A percentile compares a stretch with the other conserved stretches of the same genome.
phyloP scores from a whole-genome alignment of 2,329 filamentous ascomycete species.

The Bertia moriformis region DNA sequence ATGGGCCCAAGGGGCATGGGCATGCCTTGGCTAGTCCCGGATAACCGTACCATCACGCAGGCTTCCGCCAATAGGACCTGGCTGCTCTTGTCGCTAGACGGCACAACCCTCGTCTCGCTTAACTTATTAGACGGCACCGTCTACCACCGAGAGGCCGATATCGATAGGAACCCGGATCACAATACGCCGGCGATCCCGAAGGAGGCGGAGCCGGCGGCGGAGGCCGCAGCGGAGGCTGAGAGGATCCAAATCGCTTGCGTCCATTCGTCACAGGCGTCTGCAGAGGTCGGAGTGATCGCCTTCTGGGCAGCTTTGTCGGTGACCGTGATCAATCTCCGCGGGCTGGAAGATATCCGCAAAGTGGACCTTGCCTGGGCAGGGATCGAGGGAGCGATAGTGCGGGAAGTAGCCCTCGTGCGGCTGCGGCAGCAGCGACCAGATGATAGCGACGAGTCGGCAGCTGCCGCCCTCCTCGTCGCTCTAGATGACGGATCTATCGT shows the following conservation, averaged over 20 bases:
- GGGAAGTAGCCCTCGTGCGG: background rate
- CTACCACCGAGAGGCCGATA: background rate
- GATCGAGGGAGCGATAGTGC: background rate
- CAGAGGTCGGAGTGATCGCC: background rate
- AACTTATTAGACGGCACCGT: background rate
- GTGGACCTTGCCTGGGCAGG: background rate
- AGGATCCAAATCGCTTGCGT: background rate
- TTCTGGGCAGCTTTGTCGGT: background rate
- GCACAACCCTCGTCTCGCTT: background rate
- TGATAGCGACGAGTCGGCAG: too few relatives aligned
- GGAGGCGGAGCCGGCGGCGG: too few relatives aligned
- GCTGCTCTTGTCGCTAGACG: background rate
- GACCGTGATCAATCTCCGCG: background rate
- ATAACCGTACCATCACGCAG: background rate
- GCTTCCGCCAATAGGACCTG: background rate
- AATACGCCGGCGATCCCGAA: too few relatives aligned
- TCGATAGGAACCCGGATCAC: too few relatives aligned
- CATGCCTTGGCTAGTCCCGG: background rate
- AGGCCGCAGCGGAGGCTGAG: too few relatives aligned
- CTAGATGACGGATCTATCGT: background rate
- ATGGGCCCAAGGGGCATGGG: background rate
- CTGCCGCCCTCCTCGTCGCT: background rate
- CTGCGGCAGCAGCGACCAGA: too few relatives aligned
- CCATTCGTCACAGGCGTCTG: background rate
- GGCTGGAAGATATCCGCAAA: background rate